phyloP scores from a whole-genome alignment of 1,284 basidiomycete genomes.

The Ceratobasidium theobromae region DNA sequence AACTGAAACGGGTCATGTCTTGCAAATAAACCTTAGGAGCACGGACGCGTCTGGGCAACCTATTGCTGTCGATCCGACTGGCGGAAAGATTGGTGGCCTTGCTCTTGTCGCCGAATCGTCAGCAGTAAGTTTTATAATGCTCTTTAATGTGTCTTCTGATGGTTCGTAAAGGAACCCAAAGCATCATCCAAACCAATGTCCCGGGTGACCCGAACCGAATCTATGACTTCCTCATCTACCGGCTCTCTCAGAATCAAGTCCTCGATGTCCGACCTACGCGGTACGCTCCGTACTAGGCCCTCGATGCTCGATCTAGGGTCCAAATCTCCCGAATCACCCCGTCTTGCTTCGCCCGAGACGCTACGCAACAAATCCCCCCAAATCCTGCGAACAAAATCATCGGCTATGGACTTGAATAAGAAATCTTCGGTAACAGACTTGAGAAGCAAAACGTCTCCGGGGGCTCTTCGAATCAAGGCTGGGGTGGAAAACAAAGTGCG shows the following conservation, averaged over 20 bases:
- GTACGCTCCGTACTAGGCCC: background rate
- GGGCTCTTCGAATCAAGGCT: slow-evolving; percentile 1
- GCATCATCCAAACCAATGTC: background rate
- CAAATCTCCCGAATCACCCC: slow-evolving; percentile 9
- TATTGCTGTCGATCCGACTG: slow-evolving; percentile 53
- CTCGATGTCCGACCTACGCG: background rate
- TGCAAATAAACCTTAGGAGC: slow-evolving; percentile 61
- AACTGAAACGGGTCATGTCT: slow-evolving; percentile 60
- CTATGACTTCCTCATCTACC: background rate
- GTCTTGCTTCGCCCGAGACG: slow-evolving; percentile 1
- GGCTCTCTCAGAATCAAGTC: background rate
- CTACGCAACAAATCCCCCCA: slow-evolving; percentile 1
- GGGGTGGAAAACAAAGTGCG: slow-evolving; percentile 11
- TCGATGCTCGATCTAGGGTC: background rate
- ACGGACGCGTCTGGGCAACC: slow-evolving; percentile 61
- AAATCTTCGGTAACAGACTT: slow-evolving; percentile 3
- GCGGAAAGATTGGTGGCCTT: slow-evolving; percentile 53
- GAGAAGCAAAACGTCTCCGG: slow-evolving; percentile 5
- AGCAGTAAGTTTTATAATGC: background rate
- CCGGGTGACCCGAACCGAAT: slow-evolving; percentile 8
- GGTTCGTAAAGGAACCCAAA: background rate
- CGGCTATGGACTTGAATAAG: background rate
- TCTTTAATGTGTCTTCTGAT: background rate
- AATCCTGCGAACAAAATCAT: background rate
- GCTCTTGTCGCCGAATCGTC: slow-evolving; percentile 42